These are phyloP conservation scores for Closterium sp. DNA, from an alignment of 139 green algal genomes.

Conservation along the genomic window DNA sequence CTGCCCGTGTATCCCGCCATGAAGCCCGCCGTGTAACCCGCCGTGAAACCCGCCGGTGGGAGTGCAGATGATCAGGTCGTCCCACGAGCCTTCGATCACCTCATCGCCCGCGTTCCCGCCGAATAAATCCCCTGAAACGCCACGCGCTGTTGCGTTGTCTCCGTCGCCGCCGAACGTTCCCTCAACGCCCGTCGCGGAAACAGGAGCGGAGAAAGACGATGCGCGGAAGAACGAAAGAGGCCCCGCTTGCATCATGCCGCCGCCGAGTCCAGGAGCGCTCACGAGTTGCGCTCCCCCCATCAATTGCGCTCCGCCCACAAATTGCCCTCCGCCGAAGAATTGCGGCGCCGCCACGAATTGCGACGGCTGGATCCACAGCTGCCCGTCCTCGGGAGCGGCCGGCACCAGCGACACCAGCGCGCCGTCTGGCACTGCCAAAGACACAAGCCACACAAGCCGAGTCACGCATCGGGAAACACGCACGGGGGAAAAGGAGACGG, in stretches of 20 bases:
- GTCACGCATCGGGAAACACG: background rate
- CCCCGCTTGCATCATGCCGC: background rate
- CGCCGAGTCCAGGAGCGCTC: background rate
- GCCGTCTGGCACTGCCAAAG: background rate
- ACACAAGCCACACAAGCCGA: too few relatives aligned
- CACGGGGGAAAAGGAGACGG: background rate
- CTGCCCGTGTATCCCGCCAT: background rate
- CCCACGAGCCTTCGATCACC: background rate
- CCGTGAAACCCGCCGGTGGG: background rate
- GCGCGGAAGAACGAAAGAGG: background rate
- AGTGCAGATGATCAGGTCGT: background rate
- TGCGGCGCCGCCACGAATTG: background rate
- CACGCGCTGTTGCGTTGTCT: background rate
- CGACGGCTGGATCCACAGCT: background rate
- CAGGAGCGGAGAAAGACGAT: background rate
- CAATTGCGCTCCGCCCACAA: background rate
- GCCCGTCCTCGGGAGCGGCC: background rate
- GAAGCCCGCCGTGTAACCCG: background rate
- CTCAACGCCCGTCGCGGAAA: background rate
- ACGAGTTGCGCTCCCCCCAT: background rate
- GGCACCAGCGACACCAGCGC: background rate
- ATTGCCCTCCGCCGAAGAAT: background rate
- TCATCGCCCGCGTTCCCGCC: background rate
- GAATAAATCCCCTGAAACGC: background rate
- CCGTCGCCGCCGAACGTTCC: background rate